Conservation (phyloP, 2,329 filamentous ascomycete species). For the Hypoxylon sp. region DNA sequence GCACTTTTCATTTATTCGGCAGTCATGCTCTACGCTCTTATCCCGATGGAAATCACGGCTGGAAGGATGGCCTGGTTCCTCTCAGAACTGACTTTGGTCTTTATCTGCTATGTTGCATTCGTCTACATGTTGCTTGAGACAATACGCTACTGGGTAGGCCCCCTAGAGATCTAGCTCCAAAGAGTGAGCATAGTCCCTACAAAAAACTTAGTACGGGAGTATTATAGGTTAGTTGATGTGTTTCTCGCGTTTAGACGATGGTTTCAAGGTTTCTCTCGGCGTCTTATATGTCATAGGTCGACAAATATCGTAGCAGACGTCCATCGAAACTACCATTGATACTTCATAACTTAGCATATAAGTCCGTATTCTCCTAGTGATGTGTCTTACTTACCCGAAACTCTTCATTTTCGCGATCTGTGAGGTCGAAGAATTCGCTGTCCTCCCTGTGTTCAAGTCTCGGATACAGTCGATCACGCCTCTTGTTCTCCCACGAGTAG, state of each 20-base stretch:
- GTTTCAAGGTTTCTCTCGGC: background rate
- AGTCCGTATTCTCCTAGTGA: background rate
- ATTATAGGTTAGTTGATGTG: background rate
- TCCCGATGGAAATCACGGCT: background rate
- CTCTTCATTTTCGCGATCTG: slow-evolving; percentile 50
- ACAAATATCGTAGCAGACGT: background rate
- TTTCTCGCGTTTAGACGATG: background rate
- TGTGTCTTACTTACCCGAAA: slow-evolving; percentile 42
- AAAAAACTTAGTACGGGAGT: background rate
- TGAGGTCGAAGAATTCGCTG: slow-evolving; percentile 51
- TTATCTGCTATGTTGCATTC: background rate
- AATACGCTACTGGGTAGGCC: background rate
- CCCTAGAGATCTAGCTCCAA: background rate
- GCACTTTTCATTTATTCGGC: background rate
- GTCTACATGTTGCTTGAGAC: background rate
- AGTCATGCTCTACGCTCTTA: background rate
- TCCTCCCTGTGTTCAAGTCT: slow-evolving; percentile 43
- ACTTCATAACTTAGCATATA: slow-evolving; percentile 20
- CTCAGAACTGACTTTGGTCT: background rate
- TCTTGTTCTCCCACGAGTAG: slow-evolving; percentile 64
- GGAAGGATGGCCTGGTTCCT: background rate
- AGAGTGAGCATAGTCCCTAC: background rate
- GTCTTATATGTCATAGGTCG: background rate
- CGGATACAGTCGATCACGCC: slow-evolving; percentile 33
- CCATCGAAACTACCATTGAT: slow-evolving; percentile 22